phyloP scores from a whole-genome alignment of 306 rosid species.

The Hippophae tibetana region DNA sequence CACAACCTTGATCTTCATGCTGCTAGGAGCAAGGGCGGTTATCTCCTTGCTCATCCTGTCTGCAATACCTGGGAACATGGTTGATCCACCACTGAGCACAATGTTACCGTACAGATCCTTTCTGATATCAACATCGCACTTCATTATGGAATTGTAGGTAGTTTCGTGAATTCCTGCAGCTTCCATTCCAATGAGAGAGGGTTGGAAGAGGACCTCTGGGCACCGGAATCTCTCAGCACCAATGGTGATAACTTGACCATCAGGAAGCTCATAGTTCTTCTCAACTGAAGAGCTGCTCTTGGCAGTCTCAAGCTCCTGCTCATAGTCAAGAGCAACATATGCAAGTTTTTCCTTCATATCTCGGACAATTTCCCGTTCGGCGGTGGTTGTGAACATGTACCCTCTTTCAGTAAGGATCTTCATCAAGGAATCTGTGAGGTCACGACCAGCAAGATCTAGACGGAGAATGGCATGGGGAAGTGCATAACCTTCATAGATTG shows the following conservation, averaged over 20 bases:
- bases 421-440: slow-evolving; percentile 87
- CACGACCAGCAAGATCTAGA: slow-evolving; percentile 97
- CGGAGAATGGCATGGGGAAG: slow-evolving; percentile 97
- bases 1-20: slow-evolving; percentile 98
- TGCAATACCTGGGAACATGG: slow-evolving; percentile 98
- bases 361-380: slow-evolving; percentile 98
- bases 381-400: slow-evolving; percentile 97
- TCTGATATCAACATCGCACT: slow-evolving; percentile 97
- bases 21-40: slow-evolving; percentile 96
- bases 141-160: slow-evolving; percentile 96
- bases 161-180: slow-evolving; percentile 98
- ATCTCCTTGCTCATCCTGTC: slow-evolving; percentile 99
- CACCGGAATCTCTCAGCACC: slow-evolving; percentile 98
- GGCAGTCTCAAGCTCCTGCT: slow-evolving; percentile 93
- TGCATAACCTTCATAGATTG: slow-evolving; percentile 93
- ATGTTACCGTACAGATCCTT: slow-evolving; percentile 91
- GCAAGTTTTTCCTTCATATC: slow-evolving; percentile 99
- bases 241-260: slow-evolving; percentile 88
- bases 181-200: slow-evolving; percentile 98
- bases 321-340: slow-evolving; percentile 86
- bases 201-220: slow-evolving; percentile 97
- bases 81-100: slow-evolving; percentile 96
- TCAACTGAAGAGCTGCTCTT: slow-evolving; percentile 92
- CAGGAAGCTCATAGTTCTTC: slow-evolving; percentile 92
- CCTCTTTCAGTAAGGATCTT: slow-evolving; percentile 97